These are phyloP conservation scores for Ascocoryne sarcoides DNA, from an alignment of 2,329 filamentous ascomycete genomes.

Conservation along the genomic window DNA sequence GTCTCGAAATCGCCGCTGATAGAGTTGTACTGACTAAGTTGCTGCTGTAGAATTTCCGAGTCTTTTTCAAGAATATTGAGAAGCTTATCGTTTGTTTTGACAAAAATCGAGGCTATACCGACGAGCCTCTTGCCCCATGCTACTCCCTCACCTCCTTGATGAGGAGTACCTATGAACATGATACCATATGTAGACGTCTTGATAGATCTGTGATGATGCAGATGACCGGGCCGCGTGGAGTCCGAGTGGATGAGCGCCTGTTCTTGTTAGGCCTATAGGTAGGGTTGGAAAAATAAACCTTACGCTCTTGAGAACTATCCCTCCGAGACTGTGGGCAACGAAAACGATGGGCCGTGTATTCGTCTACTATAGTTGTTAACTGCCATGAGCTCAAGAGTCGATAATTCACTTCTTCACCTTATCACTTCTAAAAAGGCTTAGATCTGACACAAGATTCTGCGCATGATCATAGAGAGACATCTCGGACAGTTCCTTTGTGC, in stretches of 20 bases:
- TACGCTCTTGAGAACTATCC: conserved; percentile 14
- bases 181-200: conserved; percentile 32
- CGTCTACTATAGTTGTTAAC: conserved; percentile 8
- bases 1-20: conserved; percentile 30
- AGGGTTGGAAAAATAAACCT: neutral
- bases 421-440: conserved; percentile 22
- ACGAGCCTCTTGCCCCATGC: conserved; percentile 10
- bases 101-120: conserved; percentile 28
- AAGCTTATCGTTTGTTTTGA: conserved; percentile 25
- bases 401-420: conserved; percentile 12
- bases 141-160: conserved; percentile 30
- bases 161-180: conserved; percentile 33
- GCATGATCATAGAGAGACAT: conserved; percentile 31
- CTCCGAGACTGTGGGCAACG: conserved; percentile 14
- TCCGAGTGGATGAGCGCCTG: conserved; percentile 32
- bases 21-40: conserved; percentile 28
- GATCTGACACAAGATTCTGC: conserved; percentile 27
- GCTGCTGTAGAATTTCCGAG: conserved; percentile 31
- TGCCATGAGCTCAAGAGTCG: conserved; percentile 1
- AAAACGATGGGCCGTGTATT: conserved; percentile 12
- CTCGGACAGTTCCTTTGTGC: conserved; percentile 19
- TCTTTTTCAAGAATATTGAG: conserved; percentile 29
- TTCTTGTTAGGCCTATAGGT: conserved; percentile 1
- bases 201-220: conserved; percentile 27
- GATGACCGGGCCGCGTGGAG: conserved; percentile 19